Evolutionary conservation across 148 eudicot species (phyloP).

Genomic region (Drosera capensis): DNA sequence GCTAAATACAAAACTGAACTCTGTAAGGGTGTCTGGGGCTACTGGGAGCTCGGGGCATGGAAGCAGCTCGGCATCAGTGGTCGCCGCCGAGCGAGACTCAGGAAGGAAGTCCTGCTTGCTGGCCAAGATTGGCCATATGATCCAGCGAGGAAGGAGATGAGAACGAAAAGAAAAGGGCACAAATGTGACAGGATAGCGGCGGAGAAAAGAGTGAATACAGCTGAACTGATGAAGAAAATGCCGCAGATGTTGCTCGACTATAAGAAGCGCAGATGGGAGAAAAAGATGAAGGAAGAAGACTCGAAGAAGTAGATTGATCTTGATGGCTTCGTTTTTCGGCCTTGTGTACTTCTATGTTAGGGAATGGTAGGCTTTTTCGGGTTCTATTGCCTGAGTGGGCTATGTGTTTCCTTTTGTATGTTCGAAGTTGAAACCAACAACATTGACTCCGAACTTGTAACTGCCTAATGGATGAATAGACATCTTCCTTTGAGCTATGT

Average conservation of each 20-base stretch:
- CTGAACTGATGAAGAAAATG: slow-evolving; percentile 72
- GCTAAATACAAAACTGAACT: slow-evolving; percentile 64
- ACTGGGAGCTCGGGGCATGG: slow-evolving; percentile 95
- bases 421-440: too few relatives aligned
- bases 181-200: slow-evolving; percentile 60
- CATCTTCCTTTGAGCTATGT: too few relatives aligned
- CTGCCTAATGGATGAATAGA: too few relatives aligned
- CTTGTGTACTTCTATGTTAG: too few relatives aligned
- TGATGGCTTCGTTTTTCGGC: too few relatives aligned
- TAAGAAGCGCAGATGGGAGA: slow-evolving; percentile 72
- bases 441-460: too few relatives aligned
- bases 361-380: too few relatives aligned
- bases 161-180: slow-evolving; percentile 62
- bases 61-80: slow-evolving; percentile 62
- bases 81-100: slow-evolving; percentile 52
- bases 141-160: slow-evolving; percentile 66
- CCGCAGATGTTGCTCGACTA: slow-evolving; percentile 67
- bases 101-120: slow-evolving; percentile 56
- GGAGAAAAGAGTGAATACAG: slow-evolving; percentile 53
- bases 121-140: slow-evolving; percentile 66
- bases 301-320: slow-evolving; percentile 7
- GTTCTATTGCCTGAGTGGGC: too few relatives aligned
- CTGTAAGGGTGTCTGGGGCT: slow-evolving; percentile 84
- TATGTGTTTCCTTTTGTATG: too few relatives aligned
- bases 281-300: slow-evolving; percentile 72